phyloP scores from a whole-genome alignment of 192 early-diverging fungal species.

The Coemansia sp. region DNA sequence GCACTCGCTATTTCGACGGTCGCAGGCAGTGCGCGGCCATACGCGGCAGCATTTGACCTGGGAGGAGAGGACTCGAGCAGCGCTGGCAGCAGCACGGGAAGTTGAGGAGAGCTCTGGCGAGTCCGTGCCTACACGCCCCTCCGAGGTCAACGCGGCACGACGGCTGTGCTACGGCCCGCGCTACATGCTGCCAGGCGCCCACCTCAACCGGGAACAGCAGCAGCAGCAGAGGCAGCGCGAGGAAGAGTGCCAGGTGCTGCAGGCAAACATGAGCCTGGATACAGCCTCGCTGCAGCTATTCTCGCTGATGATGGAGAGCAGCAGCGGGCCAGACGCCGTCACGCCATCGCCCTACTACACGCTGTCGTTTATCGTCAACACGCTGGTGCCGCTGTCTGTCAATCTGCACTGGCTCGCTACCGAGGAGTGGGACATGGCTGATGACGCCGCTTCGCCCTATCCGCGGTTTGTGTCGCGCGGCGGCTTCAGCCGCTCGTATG shows the following conservation, averaged over 20 bases:
- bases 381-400: slow-evolving; percentile 35
- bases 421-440: slow-evolving; percentile 36
- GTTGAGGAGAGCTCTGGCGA: slow-evolving; percentile 47
- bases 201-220: slow-evolving; percentile 8
- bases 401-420: slow-evolving; percentile 45
- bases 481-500: slow-evolving; percentile 20
- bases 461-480: slow-evolving; percentile 43
- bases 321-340: slow-evolving; percentile 15
- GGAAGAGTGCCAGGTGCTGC: slow-evolving; percentile 34
- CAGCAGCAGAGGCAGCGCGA: slow-evolving; percentile 34
- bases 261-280: slow-evolving; percentile 36
- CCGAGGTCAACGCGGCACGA: slow-evolving; percentile 39
- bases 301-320: slow-evolving; percentile 28
- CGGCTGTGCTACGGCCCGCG: slow-evolving; percentile 47
- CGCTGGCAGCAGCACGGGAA: slow-evolving; percentile 45
- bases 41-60: slow-evolving; percentile 37
- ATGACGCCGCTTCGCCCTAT: slow-evolving; percentile 3
- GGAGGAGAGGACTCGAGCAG: slow-evolving; percentile 44
- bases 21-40: slow-evolving; percentile 28
- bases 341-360: slow-evolving; percentile 32
- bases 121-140: slow-evolving; percentile 47
- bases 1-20: slow-evolving; percentile 41
- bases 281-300: slow-evolving; percentile 32
- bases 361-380: slow-evolving; percentile 35
- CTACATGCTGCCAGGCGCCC: slow-evolving; percentile 35